phyloP scores from a whole-genome alignment of 495 filamentous ascomycete species.

The Tuber melanosporum region DNA sequence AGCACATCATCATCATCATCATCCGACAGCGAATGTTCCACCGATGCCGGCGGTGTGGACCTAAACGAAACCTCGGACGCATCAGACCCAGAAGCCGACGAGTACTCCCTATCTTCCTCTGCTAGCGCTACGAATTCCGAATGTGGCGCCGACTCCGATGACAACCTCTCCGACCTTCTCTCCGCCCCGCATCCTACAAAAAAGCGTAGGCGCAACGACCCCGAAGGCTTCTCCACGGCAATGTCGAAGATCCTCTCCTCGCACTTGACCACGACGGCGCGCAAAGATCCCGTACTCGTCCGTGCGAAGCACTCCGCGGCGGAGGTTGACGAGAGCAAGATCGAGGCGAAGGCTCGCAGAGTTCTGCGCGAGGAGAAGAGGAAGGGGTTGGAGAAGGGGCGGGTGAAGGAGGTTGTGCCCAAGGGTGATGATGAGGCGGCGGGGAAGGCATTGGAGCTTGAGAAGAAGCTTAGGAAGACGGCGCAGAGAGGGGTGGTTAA shows the following conservation, averaged over 20 bases:
- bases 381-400: slow-evolving; percentile 72
- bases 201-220: slow-evolving; percentile 69
- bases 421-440: slow-evolving; percentile 47
- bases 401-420: slow-evolving; percentile 72
- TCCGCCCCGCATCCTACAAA: slow-evolving; percentile 38
- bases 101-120: neutral
- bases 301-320: slow-evolving; percentile 63
- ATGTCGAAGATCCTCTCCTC: slow-evolving; percentile 83
- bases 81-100: slow-evolving; percentile 37
- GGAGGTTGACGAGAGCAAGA: slow-evolving; percentile 61
- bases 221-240: slow-evolving; percentile 77
- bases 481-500: slow-evolving; percentile 41
- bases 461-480: slow-evolving; percentile 51
- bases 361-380: slow-evolving; percentile 76
- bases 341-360: slow-evolving; percentile 72
- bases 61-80: slow-evolving; percentile 7
- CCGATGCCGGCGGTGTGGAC: neutral
- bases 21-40: neutral
- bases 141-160: slow-evolving; percentile 43
- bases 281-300: slow-evolving; percentile 80
- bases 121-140: neutral
- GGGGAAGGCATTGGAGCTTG: slow-evolving; percentile 59
- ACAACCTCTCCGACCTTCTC: slow-evolving; percentile 43
- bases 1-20: neutral
- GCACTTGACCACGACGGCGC: slow-evolving; percentile 72